Evolutionary conservation across 768 basidiomycete genomes (phyloP).

Genomic region (Ephemerocybe angulata): DNA sequence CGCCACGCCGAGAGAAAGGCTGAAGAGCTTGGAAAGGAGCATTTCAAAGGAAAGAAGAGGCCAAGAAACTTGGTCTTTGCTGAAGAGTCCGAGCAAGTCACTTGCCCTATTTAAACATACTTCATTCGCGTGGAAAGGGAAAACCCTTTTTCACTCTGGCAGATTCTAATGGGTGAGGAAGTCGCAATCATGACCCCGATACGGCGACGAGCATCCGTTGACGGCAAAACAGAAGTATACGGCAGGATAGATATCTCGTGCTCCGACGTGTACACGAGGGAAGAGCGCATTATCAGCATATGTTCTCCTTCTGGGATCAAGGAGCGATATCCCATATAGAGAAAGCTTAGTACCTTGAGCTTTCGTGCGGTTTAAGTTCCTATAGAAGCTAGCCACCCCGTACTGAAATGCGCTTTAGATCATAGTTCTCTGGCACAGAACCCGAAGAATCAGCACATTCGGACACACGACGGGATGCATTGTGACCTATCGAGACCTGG

Average conservation of each 20-base stretch:
- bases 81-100: not conserved
- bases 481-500: not conserved
- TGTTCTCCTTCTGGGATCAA: not conserved
- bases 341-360: not conserved
- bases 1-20: constrained; percentile 7
- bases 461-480: not conserved
- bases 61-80: not conserved
- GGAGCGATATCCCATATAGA: not conserved
- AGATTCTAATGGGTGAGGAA: not conserved
- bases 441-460: not conserved
- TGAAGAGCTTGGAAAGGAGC: constrained; percentile 3
- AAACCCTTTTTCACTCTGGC: not conserved
- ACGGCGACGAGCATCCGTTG: not conserved
- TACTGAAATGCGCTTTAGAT: not conserved
- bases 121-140: not conserved
- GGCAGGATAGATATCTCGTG: not conserved
- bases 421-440: not conserved
- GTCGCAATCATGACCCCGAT: not conserved
- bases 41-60: constrained; percentile 3
- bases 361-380: not conserved
- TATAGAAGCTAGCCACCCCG: not conserved
- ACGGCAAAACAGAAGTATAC: constrained; percentile 1
- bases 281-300: not conserved
- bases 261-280: not conserved
- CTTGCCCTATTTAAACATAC: not conserved